Evolutionary conservation across 257 asterid species (phyloP).

Genomic region (Solanum tacnaense): DNA sequence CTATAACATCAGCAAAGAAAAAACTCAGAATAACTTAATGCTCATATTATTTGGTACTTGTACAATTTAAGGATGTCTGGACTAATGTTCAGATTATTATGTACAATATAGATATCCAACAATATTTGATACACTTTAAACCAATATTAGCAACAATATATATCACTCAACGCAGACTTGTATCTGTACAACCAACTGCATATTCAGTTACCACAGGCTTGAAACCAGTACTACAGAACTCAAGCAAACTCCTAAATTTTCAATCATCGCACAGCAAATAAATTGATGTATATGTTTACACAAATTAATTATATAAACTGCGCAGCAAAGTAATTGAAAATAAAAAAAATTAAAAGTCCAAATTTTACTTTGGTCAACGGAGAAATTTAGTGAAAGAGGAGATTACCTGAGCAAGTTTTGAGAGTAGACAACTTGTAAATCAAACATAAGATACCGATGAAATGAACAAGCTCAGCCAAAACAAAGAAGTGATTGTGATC

Average conservation of each 20-base stretch:
- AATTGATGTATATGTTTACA: not conserved
- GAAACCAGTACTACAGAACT: not conserved
- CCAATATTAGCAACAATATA: not conserved
- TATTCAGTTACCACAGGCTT: not conserved
- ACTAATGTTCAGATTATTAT: not conserved
- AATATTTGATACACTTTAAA: not conserved
- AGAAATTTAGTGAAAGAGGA: not conserved
- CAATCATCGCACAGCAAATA: not conserved
- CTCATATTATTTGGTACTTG: not conserved
- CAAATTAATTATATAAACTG: not conserved
- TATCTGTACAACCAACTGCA: not conserved
- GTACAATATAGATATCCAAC: not conserved
- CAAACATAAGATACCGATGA: slow-evolving; percentile 53
- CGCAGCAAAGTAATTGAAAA: not conserved
- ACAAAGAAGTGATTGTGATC: slow-evolving; percentile 54
- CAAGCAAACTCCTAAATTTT: not conserved
- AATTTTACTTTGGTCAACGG: not conserved
- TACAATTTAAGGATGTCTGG: not conserved
- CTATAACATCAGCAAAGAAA: not conserved
- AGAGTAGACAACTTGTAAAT: slow-evolving; percentile 68
- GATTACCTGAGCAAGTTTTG: slow-evolving; percentile 68
- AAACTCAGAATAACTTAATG: not conserved
- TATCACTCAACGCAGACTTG: not conserved
- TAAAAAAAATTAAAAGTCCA: too few species aligned
- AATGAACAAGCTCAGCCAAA: slow-evolving; percentile 54